Percentiles rank a stretch among this genome's conserved stretches.
Conservation (phyloP, 495 filamentous ascomycete genomes). For the Rusavskia elegans region DNA sequence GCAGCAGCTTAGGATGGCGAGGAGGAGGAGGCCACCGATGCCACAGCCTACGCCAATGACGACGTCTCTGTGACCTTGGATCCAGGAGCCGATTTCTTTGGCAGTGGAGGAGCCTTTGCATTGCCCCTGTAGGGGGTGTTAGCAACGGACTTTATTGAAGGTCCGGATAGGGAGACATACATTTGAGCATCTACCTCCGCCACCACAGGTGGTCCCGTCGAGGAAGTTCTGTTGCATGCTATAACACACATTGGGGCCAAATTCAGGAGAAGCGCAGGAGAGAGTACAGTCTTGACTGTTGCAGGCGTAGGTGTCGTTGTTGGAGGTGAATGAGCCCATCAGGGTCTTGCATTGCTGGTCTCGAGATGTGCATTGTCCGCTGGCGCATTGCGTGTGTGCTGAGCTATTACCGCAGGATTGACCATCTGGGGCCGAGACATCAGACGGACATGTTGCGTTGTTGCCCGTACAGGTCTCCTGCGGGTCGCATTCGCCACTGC, state of each 20-base stretch:
- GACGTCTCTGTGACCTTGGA: slow-evolving; percentile 53
- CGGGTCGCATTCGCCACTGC: slow-evolving; percentile 67
- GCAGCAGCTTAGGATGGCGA: slow-evolving; percentile 45
- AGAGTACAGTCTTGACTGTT: slow-evolving; percentile 54
- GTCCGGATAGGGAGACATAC: slow-evolving; percentile 15
- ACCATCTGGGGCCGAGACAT: slow-evolving; percentile 56
- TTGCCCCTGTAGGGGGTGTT: slow-evolving; percentile 25
- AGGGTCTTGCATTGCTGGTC: slow-evolving; percentile 78
- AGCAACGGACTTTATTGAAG: not conserved
- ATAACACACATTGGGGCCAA: slow-evolving; percentile 48
- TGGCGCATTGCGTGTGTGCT: slow-evolving; percentile 59
- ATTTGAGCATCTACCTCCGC: slow-evolving; percentile 64
- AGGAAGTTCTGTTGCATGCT: slow-evolving; percentile 82
- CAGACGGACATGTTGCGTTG: slow-evolving; percentile 54
- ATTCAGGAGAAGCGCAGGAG: slow-evolving; percentile 56
- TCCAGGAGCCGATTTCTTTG: slow-evolving; percentile 49
- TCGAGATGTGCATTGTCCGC: slow-evolving; percentile 87
- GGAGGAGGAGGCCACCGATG: slow-evolving; percentile 49
- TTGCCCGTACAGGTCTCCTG: slow-evolving; percentile 67
- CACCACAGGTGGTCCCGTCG: slow-evolving; percentile 77
- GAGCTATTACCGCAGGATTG: slow-evolving; percentile 41
- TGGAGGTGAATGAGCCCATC: slow-evolving; percentile 61
- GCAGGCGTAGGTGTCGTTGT: slow-evolving; percentile 74
- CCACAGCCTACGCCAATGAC: slow-evolving; percentile 58
- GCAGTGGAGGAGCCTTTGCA: slow-evolving; percentile 48